Evolutionary conservation across 805 yeast species (phyloP), one percentile per base, ranked within the genome.

Genomic region (Nakazawaea ernobii): DNA sequence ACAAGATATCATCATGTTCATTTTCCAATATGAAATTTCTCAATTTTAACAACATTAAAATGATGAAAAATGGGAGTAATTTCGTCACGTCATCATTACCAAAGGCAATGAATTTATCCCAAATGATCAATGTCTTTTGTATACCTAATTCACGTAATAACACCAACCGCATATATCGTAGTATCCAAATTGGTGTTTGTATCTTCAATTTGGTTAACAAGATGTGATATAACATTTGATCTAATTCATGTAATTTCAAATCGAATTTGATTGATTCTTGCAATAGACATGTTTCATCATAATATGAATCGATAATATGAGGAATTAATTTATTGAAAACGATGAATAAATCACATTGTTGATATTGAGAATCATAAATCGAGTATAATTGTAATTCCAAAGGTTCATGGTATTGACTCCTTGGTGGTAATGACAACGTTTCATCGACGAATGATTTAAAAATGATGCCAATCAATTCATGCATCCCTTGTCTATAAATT

Each of bases 181-280:
- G 72, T 26, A 76, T 63, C 82, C 82, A 78, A 38, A 78, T 65
- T 45, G 76, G 75, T 2, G 78, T 68, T 50, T 77, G 81, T 5
- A 77, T 57, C 49, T 67, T 68, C 30, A 76, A 58, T 54, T 72
- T 75, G 38, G 68, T 70, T 32, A 69, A 62, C 41, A 76, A 58
- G 44, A 67, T 67, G 55, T 73, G 71, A 53, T 74, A 77, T 30
- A 73, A 69, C 36, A 73, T 60, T 51, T 72, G 75, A 55, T 78
- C 83, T 4, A 73, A 68, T 50, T 75, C 70, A 67, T 77, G 76
- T 36, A 78, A 58, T 47, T 68, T 65, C 24, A 67, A 58, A 50
- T 77, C 75, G 58, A 78, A 76, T 24, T 61, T 58, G 45, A 75
- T 74, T n/a, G 77, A 72, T 28, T 77, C 72, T 43, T 62, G 61